Base-by-base conservation (phyloP, 148 eudicot species). In the Rheum nobile region DNA sequence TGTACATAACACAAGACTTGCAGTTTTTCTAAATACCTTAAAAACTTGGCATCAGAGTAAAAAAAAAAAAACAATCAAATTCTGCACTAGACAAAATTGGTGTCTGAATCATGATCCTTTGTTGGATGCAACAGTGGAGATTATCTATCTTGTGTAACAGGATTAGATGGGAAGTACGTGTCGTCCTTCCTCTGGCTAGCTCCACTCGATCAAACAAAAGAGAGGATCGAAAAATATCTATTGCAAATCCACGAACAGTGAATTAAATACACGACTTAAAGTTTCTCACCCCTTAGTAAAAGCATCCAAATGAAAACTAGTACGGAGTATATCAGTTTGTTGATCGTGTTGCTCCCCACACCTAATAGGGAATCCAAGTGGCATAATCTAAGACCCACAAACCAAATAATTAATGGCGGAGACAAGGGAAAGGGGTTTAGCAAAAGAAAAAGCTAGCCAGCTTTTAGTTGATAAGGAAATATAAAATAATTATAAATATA, bases 391-490 rank as follows among this genome's bases (percentile, higher is more conserved):
- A 55, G 63, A 22, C 63, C 63, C 63, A 55, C 63, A 22, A 55
- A 55, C 12, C 12, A 14, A 65, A 13, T 16, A 61, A 61, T 22
- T 61, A 14, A 29, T 61, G 70, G 70, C 7, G 41, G 37, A 16
- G 41, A 65, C 41, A 65, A 34, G 8, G 39, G 9, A 16, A 32
- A 34, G 21, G 16, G 70, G 22, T 50, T 1, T 65, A 65, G 41
- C 34, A 26, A 59, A 59, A 11, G 17, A 65, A 31, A 63, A 65
- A 65, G 41, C 14, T 65, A 65, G 21, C 39, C 39, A 65, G 31
- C 70, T 65, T 65, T 65, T 65, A 37, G 39, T 65, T 16, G 70
- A 65, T 17, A 65, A 31, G 39, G 70, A 32, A 65, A 65, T 57
- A 11, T 4, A 12, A 0, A 21, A 50, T 5, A 8, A 4, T 21